Conservation (phyloP, 495 filamentous ascomycete genomes). For the Wilcoxina mikolae region DNA sequence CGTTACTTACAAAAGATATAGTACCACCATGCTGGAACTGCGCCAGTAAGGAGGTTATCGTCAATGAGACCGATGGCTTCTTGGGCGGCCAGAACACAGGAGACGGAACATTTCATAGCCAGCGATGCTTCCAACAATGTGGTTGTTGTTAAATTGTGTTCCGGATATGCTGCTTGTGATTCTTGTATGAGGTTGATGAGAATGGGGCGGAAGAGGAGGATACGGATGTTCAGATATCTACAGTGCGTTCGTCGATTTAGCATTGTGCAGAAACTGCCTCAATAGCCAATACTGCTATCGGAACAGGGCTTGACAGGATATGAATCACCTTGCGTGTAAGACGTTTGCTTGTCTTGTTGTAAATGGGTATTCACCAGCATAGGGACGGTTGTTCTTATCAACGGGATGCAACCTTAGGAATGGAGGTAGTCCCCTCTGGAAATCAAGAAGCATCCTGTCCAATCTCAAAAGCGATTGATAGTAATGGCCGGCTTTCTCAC, state of each 20-base stretch:
- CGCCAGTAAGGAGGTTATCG: constrained; percentile 1
- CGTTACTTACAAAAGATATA: constrained; percentile 5
- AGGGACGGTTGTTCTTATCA: background rate
- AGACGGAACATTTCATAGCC: constrained; percentile 4
- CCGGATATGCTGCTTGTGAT: background rate
- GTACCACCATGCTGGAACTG: constrained; percentile 9
- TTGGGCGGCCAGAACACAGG: constrained; percentile 6
- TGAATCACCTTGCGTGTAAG: constrained; percentile 3
- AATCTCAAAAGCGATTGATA: constrained; percentile 2
- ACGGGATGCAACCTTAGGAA: background rate
- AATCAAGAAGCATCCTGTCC: constrained; percentile 2
- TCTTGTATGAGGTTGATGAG: constrained; percentile 8
- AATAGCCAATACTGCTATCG: background rate
- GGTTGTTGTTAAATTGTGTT: background rate
- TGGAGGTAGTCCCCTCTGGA: constrained; percentile 1
- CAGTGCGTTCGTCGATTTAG: no score
- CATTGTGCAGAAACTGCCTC: no score
- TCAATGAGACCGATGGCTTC: constrained; percentile 3
- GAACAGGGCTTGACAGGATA: background rate
- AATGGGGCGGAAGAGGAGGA: constrained; percentile 6
- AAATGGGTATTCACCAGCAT: background rate
- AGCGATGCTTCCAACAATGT: constrained; percentile 1
- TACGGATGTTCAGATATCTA: constrained; percentile 8
- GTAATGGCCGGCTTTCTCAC: background rate
- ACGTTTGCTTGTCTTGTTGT: constrained; percentile 1